A percentile compares a stretch with the other conserved stretches of the same genome.
Conservation (phyloP, 495 filamentous ascomycete species). For the Penicillium daleae region DNA sequence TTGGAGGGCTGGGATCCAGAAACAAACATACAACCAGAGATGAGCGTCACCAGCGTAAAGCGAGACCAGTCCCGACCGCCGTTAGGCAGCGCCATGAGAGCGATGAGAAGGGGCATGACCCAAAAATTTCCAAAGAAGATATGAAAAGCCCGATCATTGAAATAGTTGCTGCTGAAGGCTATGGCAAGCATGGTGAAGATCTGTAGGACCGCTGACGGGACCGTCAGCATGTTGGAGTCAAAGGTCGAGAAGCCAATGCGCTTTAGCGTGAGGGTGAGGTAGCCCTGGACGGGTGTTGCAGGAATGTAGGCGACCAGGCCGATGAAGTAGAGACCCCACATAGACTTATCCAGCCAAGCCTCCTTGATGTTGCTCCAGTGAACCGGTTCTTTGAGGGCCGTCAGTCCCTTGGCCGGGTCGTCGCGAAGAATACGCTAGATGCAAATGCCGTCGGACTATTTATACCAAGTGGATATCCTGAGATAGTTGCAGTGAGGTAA, state of each 20-base stretch:
- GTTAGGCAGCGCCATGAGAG: background rate
- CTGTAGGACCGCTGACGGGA: slow-evolving; percentile 56
- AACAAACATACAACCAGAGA: slow-evolving; percentile 1
- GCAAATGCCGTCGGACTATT: background rate
- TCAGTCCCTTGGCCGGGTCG: slow-evolving; percentile 4
- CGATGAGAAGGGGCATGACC: background rate
- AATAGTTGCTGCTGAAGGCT: slow-evolving; percentile 33
- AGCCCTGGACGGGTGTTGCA: slow-evolving; percentile 9
- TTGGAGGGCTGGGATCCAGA: background rate
- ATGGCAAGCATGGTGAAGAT: slow-evolving; percentile 46
- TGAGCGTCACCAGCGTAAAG: background rate
- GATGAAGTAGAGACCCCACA: slow-evolving; percentile 7
- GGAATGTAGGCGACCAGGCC: slow-evolving; percentile 20
- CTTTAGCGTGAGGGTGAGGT: slow-evolving; percentile 17
- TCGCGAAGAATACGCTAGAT: slow-evolving; percentile 1
- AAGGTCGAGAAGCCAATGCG: slow-evolving; percentile 19
- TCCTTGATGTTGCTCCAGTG: slow-evolving; percentile 1
- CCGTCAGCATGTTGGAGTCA: slow-evolving; percentile 56
- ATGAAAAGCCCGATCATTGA: slow-evolving; percentile 3
- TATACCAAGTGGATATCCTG: background rate
- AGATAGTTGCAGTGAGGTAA: background rate
- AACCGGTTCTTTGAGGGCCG: background rate
- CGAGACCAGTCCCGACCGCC: background rate
- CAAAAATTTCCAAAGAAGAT: background rate
- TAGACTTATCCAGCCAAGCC: slow-evolving; percentile 4